These are phyloP conservation scores for Pseudocercospora musae DNA, from an alignment of 2,329 filamentous ascomycete genomes.

Conservation along the genomic window DNA sequence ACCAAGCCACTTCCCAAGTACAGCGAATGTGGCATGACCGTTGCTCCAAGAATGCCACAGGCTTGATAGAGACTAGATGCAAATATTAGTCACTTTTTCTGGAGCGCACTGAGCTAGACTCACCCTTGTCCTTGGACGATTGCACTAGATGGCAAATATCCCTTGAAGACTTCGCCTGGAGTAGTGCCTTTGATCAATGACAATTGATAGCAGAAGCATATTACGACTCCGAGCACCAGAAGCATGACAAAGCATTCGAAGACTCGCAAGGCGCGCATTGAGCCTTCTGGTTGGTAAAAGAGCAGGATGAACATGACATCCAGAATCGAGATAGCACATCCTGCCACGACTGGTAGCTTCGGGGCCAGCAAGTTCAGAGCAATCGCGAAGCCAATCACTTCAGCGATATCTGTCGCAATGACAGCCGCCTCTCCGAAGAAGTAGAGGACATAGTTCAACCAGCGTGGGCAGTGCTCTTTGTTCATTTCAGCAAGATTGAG, in stretches of 20 bases:
- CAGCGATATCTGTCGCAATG: conserved; percentile 58
- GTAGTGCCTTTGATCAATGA: conserved; percentile 57
- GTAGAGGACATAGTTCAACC: conserved; percentile 55
- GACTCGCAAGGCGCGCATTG: conserved; percentile 57
- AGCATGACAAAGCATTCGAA: conserved; percentile 64
- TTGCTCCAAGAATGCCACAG: conserved; percentile 74
- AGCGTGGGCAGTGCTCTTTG: conserved; percentile 49
- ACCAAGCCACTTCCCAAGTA: conserved; percentile 69
- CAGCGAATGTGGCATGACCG: conserved; percentile 68
- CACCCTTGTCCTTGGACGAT: conserved; percentile 57
- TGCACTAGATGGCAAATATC: conserved; percentile 61
- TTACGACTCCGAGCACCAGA: conserved; percentile 64
- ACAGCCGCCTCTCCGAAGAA: conserved; percentile 56
- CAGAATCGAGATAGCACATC: conserved; percentile 65
- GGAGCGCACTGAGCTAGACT: conserved; percentile 9
- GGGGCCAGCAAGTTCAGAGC: conserved; percentile 62
- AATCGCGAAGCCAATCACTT: conserved; percentile 69
- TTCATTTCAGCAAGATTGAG: conserved; percentile 50
- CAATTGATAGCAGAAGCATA: conserved; percentile 69
- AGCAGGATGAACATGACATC: conserved; percentile 66
- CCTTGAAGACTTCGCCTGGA: conserved; percentile 59
- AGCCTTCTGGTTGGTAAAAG: conserved; percentile 59
- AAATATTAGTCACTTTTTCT: conserved; percentile 15
- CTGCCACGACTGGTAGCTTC: conserved; percentile 62
- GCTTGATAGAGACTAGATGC: conserved; percentile 58